phyloP scores from a whole-genome alignment of 257 asterid genomes.

The Lycium ferocissimum region DNA sequence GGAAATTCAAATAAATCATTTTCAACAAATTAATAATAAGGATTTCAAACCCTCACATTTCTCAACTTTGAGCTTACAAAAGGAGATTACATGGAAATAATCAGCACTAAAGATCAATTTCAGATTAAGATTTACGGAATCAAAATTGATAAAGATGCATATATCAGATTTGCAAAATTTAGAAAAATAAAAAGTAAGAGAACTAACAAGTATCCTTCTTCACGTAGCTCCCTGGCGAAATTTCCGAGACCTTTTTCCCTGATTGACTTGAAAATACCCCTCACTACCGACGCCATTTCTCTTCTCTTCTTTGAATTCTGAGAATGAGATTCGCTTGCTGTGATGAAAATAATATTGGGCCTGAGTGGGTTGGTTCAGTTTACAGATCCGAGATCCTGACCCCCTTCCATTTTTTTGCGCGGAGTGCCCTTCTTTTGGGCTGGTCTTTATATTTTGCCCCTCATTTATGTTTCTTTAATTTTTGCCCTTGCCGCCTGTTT shows the following conservation, averaged over 20 bases:
- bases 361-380: neutral
- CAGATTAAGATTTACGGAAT: neutral
- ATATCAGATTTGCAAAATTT: neutral
- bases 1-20: neutral
- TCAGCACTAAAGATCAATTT: neutral
- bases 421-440: too few relatives aligned
- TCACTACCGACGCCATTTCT: constrained; percentile 76
- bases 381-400: neutral
- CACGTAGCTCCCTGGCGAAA: constrained; percentile 65
- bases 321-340: neutral
- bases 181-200: constrained; percentile 10
- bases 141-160: constrained; percentile 17
- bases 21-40: constrained; percentile 10
- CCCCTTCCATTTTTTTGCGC: too few relatives aligned
- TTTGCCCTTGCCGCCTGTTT: too few relatives aligned
- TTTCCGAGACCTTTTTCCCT: constrained; percentile 82
- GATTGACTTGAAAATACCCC: constrained; percentile 69
- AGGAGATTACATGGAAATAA: constrained; percentile 22
- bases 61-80: neutral
- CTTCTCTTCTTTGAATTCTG: constrained; percentile 29
- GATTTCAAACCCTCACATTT: constrained; percentile 33
- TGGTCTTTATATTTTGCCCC: too few relatives aligned
- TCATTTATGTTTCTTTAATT: too few relatives aligned
- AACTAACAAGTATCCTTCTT: constrained; percentile 83
- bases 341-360: neutral